phyloP scores from a whole-genome alignment of 345 rosid species.

The Dovyalis caffra region DNA sequence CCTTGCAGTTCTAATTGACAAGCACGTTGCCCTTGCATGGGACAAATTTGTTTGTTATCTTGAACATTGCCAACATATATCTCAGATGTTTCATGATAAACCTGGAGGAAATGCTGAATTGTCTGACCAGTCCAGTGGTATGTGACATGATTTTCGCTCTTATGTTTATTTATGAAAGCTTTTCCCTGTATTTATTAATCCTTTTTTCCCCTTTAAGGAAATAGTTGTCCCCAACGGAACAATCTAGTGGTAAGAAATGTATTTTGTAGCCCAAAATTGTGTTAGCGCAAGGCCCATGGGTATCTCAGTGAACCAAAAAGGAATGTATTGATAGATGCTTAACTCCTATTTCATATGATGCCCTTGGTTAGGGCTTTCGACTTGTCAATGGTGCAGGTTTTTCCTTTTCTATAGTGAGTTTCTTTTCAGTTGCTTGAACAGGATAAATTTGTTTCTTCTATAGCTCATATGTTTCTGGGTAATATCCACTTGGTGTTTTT shows the following conservation, averaged over 20 bases:
- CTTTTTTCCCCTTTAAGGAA: no score
- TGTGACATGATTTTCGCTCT: slow-evolving; percentile 14
- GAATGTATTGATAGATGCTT: no score
- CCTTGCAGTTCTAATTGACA: slow-evolving; percentile 58
- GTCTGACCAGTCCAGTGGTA: slow-evolving; percentile 49
- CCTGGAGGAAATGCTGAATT: slow-evolving; percentile 29
- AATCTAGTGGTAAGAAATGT: no score
- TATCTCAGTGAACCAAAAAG: no score
- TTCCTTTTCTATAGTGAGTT: background rate
- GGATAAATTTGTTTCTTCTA: background rate
- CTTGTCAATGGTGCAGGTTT: background rate
- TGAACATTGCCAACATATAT: slow-evolving; percentile 42
- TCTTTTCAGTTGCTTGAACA: background rate
- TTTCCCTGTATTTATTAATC: background rate
- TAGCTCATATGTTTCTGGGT: background rate
- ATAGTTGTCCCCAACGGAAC: no score
- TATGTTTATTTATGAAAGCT: background rate
- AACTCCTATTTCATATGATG: background rate
- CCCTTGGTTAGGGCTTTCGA: background rate
- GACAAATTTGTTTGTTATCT: slow-evolving; percentile 53
- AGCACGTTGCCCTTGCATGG: slow-evolving; percentile 57
- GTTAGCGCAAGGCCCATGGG: no score
- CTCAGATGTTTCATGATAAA: slow-evolving; percentile 35
- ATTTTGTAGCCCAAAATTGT: no score
- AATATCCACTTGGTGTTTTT: no score